Conservation (phyloP, 2,329 filamentous ascomycete genomes). For the Colletotrichum tamarilloi region DNA sequence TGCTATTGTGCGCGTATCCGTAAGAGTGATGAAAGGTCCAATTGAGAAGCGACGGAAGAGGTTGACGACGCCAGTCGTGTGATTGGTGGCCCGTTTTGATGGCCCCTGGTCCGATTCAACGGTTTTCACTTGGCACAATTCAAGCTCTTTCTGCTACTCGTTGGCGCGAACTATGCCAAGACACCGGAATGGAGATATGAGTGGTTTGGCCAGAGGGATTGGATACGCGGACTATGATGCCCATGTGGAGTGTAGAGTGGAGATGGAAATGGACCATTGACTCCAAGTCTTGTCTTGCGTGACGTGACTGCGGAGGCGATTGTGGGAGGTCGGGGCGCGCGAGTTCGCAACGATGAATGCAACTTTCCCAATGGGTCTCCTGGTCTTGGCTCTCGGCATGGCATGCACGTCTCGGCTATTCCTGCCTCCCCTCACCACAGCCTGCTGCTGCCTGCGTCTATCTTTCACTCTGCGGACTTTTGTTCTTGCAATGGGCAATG, state of each 20-base stretch:
- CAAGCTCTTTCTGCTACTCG: constrained; percentile 28
- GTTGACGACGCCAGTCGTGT: not conserved
- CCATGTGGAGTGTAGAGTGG: not conserved
- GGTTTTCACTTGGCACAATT: constrained; percentile 20
- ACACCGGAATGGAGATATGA: not conserved
- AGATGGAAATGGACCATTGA: not conserved
- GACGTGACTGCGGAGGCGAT: constrained; percentile 1
- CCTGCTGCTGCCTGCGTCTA: not conserved
- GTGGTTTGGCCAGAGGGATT: not conserved
- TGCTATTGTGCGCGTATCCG: not conserved
- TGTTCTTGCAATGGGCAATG: not conserved
- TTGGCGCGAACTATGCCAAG: constrained; percentile 20
- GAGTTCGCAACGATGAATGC: not conserved
- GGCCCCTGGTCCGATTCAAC: constrained; percentile 1
- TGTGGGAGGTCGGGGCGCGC: not conserved
- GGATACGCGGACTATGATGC: constrained; percentile 2
- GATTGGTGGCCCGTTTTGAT: constrained; percentile 5
- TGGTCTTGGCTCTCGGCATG: not conserved
- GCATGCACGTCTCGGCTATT: not conserved
- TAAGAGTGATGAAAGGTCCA: not conserved
- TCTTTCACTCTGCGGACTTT: not conserved
- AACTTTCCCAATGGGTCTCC: not conserved
- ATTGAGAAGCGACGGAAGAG: not conserved
- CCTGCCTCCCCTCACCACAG: not conserved
- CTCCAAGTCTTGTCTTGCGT: constrained; percentile 5